These are phyloP conservation scores for Didymosphaeria variabile DNA, from an alignment of 2,329 filamentous ascomycete genomes.

Conservation along the genomic window DNA sequence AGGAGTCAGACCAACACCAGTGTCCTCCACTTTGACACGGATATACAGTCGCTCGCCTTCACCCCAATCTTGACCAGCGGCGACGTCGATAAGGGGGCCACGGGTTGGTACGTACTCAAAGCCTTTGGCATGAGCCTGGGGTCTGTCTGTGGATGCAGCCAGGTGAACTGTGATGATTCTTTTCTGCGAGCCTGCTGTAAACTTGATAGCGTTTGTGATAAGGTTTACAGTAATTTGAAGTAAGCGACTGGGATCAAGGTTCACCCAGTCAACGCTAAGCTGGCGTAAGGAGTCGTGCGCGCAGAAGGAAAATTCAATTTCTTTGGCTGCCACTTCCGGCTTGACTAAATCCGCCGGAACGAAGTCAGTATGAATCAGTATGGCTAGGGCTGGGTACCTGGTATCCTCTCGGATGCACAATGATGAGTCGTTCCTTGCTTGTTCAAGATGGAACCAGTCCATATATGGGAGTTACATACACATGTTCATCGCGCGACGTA, in stretches of 20 bases:
- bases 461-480: conserved; percentile 15
- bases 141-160: conserved; percentile 47
- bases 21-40: conserved; percentile 43
- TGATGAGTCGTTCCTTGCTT: too few species aligned
- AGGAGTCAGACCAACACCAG: conserved; percentile 13
- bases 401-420: too few species aligned
- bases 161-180: conserved; percentile 51
- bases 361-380: too few species aligned
- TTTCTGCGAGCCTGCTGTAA: conserved; percentile 48
- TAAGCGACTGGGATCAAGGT: conserved; percentile 54
- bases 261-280: conserved; percentile 50
- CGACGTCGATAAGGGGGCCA: conserved; percentile 25
- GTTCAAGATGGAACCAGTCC: too few species aligned
- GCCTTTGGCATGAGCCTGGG: conserved; percentile 25
- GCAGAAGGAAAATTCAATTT: conserved; percentile 39
- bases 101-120: conserved; percentile 42
- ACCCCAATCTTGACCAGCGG: conserved; percentile 39
- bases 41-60: conserved; percentile 39
- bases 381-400: too few species aligned
- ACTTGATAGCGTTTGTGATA: conserved; percentile 59
- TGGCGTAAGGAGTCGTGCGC: conserved; percentile 47
- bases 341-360: conserved; percentile 23
- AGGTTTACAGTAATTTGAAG: conserved; percentile 55
- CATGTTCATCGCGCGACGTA: conserved; percentile 49
- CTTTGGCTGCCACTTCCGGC: conserved; percentile 43